Conservation (phyloP, 805 yeast species). For the Hanseniaspora taiwanica region DNA sequence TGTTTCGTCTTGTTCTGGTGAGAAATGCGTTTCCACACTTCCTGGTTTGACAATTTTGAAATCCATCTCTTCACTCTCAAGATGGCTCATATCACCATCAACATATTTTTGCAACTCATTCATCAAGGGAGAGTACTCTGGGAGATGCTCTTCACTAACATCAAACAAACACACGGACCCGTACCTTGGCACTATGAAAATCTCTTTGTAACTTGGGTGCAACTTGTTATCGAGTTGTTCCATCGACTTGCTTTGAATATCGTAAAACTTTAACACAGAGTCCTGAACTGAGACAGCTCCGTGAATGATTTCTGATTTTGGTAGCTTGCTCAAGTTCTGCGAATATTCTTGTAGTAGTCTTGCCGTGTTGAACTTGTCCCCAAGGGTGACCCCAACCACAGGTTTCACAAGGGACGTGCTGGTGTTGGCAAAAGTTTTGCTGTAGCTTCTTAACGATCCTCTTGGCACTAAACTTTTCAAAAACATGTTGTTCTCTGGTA, state of each 20-base stretch:
- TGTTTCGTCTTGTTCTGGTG: background rate
- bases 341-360: background rate
- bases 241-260: background rate
- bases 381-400: background rate
- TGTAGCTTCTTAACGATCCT: too few species aligned
- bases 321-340: background rate
- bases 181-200: background rate
- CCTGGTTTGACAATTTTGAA: background rate
- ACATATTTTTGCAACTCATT: background rate
- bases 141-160: background rate
- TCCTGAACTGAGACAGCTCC: background rate
- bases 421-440: background rate
- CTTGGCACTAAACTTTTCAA: too few species aligned
- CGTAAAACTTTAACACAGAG: background rate
- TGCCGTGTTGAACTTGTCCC: background rate
- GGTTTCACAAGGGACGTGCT: background rate
- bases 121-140: background rate
- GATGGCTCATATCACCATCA: background rate
- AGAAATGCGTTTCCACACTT: background rate
- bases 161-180: conserved; percentile 1
- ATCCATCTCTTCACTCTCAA: background rate
- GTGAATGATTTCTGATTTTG: background rate
- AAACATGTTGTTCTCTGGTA: too few species aligned
- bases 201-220: background rate
- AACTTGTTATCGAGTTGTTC: background rate